phyloP scores from a whole-genome alignment of 2,329 filamentous ascomycete genomes.

The Penicillium verrucosum region DNA sequence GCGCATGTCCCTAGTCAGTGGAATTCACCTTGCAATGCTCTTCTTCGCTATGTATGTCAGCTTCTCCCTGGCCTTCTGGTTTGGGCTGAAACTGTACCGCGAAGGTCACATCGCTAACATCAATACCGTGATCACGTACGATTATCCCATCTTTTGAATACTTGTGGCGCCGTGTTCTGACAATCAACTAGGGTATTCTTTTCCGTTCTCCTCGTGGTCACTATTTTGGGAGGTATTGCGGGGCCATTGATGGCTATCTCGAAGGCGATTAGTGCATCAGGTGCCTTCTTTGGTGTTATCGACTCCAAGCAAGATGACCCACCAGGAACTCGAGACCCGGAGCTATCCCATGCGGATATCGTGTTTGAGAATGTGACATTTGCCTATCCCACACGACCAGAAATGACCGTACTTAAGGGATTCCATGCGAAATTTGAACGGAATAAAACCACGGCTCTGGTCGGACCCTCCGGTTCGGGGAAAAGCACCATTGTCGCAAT shows the following conservation, averaged over 20 bases:
- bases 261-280: conserved; percentile 34
- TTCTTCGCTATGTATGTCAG: conserved; percentile 40
- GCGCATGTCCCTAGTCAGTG: conserved; percentile 28
- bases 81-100: conserved; percentile 34
- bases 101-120: conserved; percentile 35
- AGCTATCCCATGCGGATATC: not conserved
- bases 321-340: conserved; percentile 31
- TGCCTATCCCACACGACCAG: not conserved
- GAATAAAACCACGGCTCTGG: conserved; percentile 43
- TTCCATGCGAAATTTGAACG: conserved; percentile 34
- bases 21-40: conserved; percentile 31
- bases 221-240: conserved; percentile 28
- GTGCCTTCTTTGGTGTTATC: conserved; percentile 34
- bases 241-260: conserved; percentile 36
- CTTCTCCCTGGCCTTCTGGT: conserved; percentile 40
- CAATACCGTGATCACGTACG: conserved; percentile 38
- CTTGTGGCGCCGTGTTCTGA: not conserved
- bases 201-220: conserved; percentile 31
- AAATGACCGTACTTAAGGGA: conserved; percentile 25
- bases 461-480: conserved; percentile 46
- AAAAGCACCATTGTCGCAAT: conserved; percentile 47
- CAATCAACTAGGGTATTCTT: conserved; percentile 32
- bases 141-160: not conserved
- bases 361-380: not conserved
- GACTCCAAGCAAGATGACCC: conserved; percentile 19